Evolutionary conservation across 495 filamentous ascomycete species (phyloP).

Genomic region (Umbilicaria muhlenbergii): DNA sequence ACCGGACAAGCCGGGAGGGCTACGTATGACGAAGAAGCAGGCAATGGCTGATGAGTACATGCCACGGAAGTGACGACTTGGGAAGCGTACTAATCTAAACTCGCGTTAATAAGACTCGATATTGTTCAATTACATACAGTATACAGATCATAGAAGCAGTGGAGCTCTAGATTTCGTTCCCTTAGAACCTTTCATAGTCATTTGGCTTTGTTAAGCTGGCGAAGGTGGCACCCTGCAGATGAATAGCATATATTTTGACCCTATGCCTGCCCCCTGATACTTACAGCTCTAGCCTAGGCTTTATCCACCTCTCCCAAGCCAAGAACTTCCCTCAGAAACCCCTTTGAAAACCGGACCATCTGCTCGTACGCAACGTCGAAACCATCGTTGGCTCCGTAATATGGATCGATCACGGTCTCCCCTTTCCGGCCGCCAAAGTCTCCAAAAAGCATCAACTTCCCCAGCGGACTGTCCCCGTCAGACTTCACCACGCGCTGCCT

Average conservation of each 20-base stretch:
- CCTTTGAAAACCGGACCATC: slow-evolving; percentile 59
- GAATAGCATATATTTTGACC: neutral
- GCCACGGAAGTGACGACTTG: no score
- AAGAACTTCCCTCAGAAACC: slow-evolving; percentile 41
- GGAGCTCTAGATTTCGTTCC: neutral
- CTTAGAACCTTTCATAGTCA: neutral
- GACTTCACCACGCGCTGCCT: slow-evolving; percentile 34
- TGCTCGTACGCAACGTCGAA: slow-evolving; percentile 83
- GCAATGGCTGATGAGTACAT: no score
- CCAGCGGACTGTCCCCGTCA: slow-evolving; percentile 26
- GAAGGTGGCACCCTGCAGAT: no score
- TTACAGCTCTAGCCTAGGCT: neutral
- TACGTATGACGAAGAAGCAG: neutral
- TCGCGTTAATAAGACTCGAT: no score
- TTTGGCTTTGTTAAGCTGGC: neutral
- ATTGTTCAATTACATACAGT: no score
- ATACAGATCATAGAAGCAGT: neutral
- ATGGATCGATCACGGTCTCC: slow-evolving; percentile 76
- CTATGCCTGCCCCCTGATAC: neutral
- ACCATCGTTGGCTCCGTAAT: slow-evolving; percentile 71
- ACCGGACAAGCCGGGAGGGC: neutral
- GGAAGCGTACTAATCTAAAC: no score
- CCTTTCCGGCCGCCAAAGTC: slow-evolving; percentile 54
- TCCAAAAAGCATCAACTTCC: slow-evolving; percentile 65
- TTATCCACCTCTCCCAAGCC: neutral